Evolutionary conservation across 2,329 filamentous ascomycete genomes (phyloP).

Genomic region (Madurella fahalii): DNA sequence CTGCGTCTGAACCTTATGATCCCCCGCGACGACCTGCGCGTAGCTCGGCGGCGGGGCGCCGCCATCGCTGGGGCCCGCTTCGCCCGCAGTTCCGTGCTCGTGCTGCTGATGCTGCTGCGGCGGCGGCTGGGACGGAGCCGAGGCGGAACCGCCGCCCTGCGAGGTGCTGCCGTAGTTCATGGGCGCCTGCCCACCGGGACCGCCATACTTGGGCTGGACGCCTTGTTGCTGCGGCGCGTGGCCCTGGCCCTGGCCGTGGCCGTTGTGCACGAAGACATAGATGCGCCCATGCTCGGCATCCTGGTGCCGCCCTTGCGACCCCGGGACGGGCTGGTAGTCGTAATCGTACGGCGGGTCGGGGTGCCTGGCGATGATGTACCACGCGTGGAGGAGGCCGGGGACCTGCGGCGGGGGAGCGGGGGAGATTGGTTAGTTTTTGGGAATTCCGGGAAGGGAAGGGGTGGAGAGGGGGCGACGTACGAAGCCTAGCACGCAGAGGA

Average conservation of each 20-base stretch:
- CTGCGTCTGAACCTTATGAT: constrained; percentile 80
- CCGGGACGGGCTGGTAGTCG: constrained; percentile 49
- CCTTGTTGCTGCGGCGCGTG: constrained; percentile 33
- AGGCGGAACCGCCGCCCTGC: constrained; percentile 17
- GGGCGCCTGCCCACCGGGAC: constrained; percentile 31
- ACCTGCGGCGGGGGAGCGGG: constrained; percentile 42
- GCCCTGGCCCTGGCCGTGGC: constrained; percentile 25
- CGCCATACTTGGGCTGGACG: constrained; percentile 27
- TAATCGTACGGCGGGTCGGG: constrained; percentile 73
- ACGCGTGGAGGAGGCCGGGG: constrained; percentile 87
- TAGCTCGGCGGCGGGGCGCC: constrained; percentile 72
- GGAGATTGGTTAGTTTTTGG: constrained; percentile 29
- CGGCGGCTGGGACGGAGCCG: neutral
- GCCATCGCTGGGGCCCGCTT: constrained; percentile 34
- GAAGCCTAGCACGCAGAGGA: constrained; percentile 74
- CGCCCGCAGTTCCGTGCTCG: constrained; percentile 25
- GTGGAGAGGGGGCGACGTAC: constrained; percentile 33
- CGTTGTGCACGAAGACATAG: constrained; percentile 70
- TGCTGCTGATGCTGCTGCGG: constrained; percentile 15
- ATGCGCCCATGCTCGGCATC: constrained; percentile 56
- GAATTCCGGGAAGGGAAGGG: neutral
- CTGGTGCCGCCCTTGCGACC: constrained; percentile 31
- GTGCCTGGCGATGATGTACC: constrained; percentile 94
- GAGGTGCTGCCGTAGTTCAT: constrained; percentile 47
- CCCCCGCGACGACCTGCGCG: constrained; percentile 81